Evolutionary conservation across 2,329 filamentous ascomycete species (phyloP), one percentile per base, ranked within the genome.

Genomic region (Dactylellina parvicollis): DNA sequence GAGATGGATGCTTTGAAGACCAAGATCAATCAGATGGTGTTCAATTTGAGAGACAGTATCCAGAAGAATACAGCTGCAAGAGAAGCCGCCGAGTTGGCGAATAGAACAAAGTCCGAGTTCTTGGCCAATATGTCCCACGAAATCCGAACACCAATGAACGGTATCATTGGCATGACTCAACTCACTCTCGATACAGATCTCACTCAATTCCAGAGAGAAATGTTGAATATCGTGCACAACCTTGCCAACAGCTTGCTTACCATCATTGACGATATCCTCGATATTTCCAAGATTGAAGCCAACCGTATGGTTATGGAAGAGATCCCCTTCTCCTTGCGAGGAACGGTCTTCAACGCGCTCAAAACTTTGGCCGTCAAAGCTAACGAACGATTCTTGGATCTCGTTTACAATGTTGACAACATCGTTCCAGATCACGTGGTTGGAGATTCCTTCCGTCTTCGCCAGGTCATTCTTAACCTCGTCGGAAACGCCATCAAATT

Each of bases 21-120:
- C 78, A 98, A 98, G 85, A 98, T 99, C 86, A 99, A 98, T 80
- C 92, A 96, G 83, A 99, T 99, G 95, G 93, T 98, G 59, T 95
- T 91, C 80, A 96, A 96, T 80, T 83, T 99, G 75, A 86, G 94
- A 77, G 95, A 98, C 82, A 96, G 91, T 85, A 97, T 99, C 77
- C 93, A 98, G 81, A 89, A 92, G 80, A 99, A 98, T 80, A 97
- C 93, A 2, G 92, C 93, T 76, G 95, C 95, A 66, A 90, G 95
- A 81, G 94, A 98, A 81, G 93, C 94, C 49, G 95, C 95, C 78
- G 95, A 99, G 80, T 84, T 97, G 80, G 95, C 95, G 75, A 98
- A 97, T 84, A 94, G 96, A 82, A 98, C 94, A 42, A 99, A 99
- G 80, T 97, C 94, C 8, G 95, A 98, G 79, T 99, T 99, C 84